Conservation (phyloP, 1,284 basidiomycete genomes). For the Boletus austroedulis region DNA sequence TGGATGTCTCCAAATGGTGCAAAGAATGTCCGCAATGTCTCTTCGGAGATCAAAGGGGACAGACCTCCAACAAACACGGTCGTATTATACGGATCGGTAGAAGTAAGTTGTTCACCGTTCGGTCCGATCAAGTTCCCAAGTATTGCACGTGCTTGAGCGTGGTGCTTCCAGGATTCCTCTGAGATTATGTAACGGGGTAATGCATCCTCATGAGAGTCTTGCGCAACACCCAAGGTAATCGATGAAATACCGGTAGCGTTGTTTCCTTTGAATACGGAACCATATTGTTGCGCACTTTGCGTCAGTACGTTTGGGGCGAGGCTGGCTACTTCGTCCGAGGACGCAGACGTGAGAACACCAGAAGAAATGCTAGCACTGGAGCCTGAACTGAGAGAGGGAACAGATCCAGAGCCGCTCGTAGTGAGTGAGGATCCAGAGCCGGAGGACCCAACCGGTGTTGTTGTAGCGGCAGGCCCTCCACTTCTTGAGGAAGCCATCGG, state of each 20-base stretch:
- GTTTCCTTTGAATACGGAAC: conserved; percentile 36
- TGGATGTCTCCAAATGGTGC: conserved; percentile 89
- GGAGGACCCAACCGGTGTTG: conserved; percentile 46
- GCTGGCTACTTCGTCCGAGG: conserved; percentile 51
- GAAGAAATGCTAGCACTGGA: conserved; percentile 51
- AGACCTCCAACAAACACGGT: conserved; percentile 91
- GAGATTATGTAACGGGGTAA: conserved; percentile 54
- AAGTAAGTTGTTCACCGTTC: conserved; percentile 79
- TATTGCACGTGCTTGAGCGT: conserved; percentile 74
- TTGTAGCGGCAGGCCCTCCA: conserved; percentile 36
- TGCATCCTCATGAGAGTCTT: conserved; percentile 40
- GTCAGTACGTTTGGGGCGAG: conserved; percentile 42
- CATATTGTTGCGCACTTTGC: conserved; percentile 50
- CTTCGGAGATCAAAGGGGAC: conserved; percentile 82
- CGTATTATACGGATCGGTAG: conserved; percentile 87
- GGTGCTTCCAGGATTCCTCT: conserved; percentile 80
- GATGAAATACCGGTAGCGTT: conserved; percentile 35
- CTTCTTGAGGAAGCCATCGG: conserved; percentile 53
- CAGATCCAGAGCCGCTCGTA: conserved; percentile 47
- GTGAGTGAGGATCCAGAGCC: conserved; percentile 55
- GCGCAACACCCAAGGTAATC: conserved; percentile 42
- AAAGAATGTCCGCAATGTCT: conserved; percentile 85
- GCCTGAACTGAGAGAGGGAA: conserved; percentile 54
- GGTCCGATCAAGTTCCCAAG: conserved; percentile 77
- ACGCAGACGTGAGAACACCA: conserved; percentile 40